Conservation (phyloP, 2,329 filamentous ascomycete genomes). For the Arthroderma uncinatum region DNA sequence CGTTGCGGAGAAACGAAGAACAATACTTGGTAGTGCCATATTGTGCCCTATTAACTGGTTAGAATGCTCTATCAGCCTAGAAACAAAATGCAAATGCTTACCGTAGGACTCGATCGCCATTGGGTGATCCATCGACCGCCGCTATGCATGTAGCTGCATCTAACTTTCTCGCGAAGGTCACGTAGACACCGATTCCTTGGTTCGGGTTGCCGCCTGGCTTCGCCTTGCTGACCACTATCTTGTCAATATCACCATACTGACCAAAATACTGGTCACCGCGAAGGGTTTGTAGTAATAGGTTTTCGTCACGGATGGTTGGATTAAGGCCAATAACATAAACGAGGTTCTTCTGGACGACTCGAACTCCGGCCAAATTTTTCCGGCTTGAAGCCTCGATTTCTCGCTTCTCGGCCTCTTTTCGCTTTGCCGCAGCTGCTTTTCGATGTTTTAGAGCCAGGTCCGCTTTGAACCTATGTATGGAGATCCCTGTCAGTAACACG, state of each 20-base stretch:
- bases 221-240: constrained; percentile 95
- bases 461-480: constrained; percentile 36
- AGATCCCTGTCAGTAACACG: neutral
- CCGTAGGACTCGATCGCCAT: constrained; percentile 75
- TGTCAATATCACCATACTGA: constrained; percentile 95
- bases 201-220: constrained; percentile 61
- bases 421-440: constrained; percentile 78
- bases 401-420: constrained; percentile 91
- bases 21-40: constrained; percentile 97
- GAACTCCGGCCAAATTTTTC: constrained; percentile 88
- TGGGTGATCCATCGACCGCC: constrained; percentile 83
- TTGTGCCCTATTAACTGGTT: constrained; percentile 42
- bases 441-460: constrained; percentile 60
- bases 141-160: constrained; percentile 84
- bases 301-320: constrained; percentile 83
- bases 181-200: constrained; percentile 89
- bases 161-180: constrained; percentile 88
- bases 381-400: constrained; percentile 92
- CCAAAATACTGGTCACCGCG: constrained; percentile 90
- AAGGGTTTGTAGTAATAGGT: constrained; percentile 70
- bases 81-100: constrained; percentile 42
- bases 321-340: constrained; percentile 95
- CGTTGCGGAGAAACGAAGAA: constrained; percentile 88
- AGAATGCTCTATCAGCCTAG: neutral
- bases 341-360: constrained; percentile 95